Conservation (phyloP, 495 filamentous ascomycete genomes). For the Tuber indicum region DNA sequence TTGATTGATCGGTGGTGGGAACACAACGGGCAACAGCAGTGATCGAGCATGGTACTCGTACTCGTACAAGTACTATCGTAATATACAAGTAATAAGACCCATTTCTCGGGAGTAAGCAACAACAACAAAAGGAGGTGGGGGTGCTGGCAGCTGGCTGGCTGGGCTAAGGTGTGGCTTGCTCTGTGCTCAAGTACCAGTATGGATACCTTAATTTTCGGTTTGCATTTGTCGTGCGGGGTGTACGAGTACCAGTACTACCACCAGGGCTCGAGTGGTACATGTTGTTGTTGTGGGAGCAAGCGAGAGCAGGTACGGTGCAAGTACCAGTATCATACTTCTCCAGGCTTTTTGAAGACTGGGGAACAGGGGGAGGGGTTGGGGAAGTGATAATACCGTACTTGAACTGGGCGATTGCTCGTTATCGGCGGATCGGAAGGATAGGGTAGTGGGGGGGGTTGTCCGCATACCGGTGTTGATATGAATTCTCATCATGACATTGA, state of each 20-base stretch:
- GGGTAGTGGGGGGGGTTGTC: not conserved
- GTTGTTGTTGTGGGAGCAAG: too few relatives aligned
- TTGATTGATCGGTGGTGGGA: not conserved
- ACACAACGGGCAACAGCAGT: not conserved
- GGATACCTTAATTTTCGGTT: not conserved
- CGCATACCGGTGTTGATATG: not conserved
- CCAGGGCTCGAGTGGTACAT: too few relatives aligned
- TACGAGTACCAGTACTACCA: too few relatives aligned
- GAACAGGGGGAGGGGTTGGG: not conserved
- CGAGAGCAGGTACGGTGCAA: too few relatives aligned
- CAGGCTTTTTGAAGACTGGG: not conserved
- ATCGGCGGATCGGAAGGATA: not conserved
- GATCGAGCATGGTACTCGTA: not conserved
- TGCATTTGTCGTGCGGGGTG: not conserved
- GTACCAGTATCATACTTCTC: not conserved
- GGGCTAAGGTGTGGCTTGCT: not conserved
- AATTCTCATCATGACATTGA: not conserved
- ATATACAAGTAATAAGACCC: not conserved
- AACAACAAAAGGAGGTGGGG: not conserved
- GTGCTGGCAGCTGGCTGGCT: not conserved
- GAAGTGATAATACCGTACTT: not conserved
- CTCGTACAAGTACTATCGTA: too few relatives aligned
- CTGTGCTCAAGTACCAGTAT: too few relatives aligned
- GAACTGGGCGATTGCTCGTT: not conserved
- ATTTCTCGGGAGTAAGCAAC: not conserved